Evolutionary conservation across 495 filamentous ascomycete species (phyloP).

Genomic region (Daldinia loculata): DNA sequence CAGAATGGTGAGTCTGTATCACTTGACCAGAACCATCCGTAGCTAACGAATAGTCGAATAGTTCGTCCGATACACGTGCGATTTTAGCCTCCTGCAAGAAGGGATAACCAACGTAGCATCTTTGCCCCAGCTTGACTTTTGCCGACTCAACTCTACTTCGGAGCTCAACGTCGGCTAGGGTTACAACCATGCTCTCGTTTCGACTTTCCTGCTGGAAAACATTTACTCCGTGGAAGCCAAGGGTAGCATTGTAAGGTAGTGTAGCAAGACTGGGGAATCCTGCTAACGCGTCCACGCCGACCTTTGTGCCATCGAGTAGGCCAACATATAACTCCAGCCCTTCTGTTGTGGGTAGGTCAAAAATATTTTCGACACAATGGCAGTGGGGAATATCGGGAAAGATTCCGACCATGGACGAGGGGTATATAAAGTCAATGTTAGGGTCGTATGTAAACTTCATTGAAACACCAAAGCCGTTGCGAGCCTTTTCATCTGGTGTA

Average conservation of each 20-base stretch:
- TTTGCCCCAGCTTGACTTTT: slow-evolving; percentile 80
- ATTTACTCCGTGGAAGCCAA: slow-evolving; percentile 90
- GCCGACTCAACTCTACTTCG: slow-evolving; percentile 75
- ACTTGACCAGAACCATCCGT: slow-evolving; percentile 66
- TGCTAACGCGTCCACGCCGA: slow-evolving; percentile 82
- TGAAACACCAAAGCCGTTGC: slow-evolving; percentile 91
- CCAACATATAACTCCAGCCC: slow-evolving; percentile 87
- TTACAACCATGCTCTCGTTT: slow-evolving; percentile 96
- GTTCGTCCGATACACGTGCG: slow-evolving; percentile 86
- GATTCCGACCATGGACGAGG: slow-evolving; percentile 84
- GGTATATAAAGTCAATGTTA: slow-evolving; percentile 79
- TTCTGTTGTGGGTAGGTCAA: slow-evolving; percentile 91
- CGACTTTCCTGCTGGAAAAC: slow-evolving; percentile 98
- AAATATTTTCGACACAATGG: slow-evolving; percentile 92
- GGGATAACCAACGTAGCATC: slow-evolving; percentile 92
- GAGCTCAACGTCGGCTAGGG: slow-evolving; percentile 75
- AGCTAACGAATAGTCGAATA: slow-evolving; percentile 86
- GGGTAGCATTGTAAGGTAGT: slow-evolving; percentile 76
- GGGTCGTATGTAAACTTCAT: slow-evolving; percentile 91
- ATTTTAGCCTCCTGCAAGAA: slow-evolving; percentile 95
- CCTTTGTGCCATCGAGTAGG: slow-evolving; percentile 83
- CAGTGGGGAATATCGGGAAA: slow-evolving; percentile 91
- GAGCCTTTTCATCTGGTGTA: slow-evolving; percentile 74
- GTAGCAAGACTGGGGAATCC: slow-evolving; percentile 92
- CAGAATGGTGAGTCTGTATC: slow-evolving; percentile 72